Percentiles rank a stretch among this genome's conserved stretches.
phyloP scores from a whole-genome alignment of 768 basidiomycete species.

The Kwoniella shandongensis region DNA sequence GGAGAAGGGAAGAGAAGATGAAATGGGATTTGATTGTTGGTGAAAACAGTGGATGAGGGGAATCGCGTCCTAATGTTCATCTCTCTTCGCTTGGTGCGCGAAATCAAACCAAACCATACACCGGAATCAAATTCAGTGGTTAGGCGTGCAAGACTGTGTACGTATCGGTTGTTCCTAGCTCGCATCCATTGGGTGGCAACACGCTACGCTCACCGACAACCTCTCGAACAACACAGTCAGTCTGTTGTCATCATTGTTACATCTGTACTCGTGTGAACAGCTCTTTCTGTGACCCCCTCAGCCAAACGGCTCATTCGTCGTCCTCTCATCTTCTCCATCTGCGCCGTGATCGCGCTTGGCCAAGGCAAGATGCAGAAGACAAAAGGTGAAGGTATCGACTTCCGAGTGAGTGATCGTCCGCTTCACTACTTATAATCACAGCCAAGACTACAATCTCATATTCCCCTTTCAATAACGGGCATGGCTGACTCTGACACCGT shows the following conservation, averaged over 20 bases:
- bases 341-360: not conserved
- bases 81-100: not conserved
- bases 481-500: no score
- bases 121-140: constrained; percentile 3
- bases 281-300: no score
- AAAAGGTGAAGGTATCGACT: constrained; percentile 24
- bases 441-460: no score
- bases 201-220: not conserved
- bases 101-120: not conserved
- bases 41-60: not conserved
- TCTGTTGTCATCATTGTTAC: no score
- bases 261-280: no score
- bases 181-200: not conserved
- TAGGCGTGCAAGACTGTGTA: no score
- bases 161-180: not conserved
- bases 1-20: not conserved
- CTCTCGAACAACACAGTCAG: not conserved
- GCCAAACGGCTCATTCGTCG: not conserved
- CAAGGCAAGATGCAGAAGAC: constrained; percentile 16
- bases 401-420: constrained; percentile 16
- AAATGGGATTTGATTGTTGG: not conserved
- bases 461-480: no score
- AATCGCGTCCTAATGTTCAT: not conserved
- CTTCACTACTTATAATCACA: no score
- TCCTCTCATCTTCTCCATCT: not conserved